Conservation (phyloP, 306 rosid genomes). For the Senna tora region DNA sequence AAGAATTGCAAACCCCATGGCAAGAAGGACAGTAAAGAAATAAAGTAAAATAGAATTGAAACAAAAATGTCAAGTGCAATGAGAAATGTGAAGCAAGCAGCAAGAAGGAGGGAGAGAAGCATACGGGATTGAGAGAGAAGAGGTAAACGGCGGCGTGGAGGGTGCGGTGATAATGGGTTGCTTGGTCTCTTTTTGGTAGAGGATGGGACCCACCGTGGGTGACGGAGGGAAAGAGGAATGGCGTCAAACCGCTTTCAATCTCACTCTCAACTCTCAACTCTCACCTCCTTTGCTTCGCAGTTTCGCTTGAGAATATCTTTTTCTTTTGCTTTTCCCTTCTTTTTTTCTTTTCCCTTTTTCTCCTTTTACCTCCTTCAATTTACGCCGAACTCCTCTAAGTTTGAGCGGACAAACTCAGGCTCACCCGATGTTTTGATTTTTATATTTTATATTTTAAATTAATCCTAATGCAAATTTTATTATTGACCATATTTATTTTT, state of each 20-base stretch:
- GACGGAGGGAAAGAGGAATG: constrained; percentile 1
- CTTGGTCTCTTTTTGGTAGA: background rate
- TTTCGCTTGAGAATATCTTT: constrained; percentile 40
- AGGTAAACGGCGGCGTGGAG: constrained; percentile 26
- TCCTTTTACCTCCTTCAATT: background rate
- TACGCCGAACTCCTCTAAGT: background rate
- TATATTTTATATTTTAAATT: no score
- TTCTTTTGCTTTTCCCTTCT: background rate
- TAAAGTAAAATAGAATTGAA: background rate
- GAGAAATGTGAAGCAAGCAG: background rate
- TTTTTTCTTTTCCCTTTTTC: no score
- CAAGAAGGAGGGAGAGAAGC: background rate
- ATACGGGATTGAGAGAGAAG: background rate
- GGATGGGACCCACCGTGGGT: constrained; percentile 15
- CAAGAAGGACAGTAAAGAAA: background rate
- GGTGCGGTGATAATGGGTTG: constrained; percentile 11
- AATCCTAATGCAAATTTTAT: no score
- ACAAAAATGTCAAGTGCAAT: background rate
- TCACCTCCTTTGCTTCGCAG: constrained; percentile 40
- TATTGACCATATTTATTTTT: no score
- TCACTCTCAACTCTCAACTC: background rate
- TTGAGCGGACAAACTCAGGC: no score
- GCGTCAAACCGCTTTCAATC: constrained; percentile 35
- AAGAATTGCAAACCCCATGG: constrained; percentile 8
- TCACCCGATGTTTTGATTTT: no score